These are phyloP conservation scores for Phragmites australis DNA, from an alignment of 176 grass and related monocot genomes.

Conservation along the genomic window DNA sequence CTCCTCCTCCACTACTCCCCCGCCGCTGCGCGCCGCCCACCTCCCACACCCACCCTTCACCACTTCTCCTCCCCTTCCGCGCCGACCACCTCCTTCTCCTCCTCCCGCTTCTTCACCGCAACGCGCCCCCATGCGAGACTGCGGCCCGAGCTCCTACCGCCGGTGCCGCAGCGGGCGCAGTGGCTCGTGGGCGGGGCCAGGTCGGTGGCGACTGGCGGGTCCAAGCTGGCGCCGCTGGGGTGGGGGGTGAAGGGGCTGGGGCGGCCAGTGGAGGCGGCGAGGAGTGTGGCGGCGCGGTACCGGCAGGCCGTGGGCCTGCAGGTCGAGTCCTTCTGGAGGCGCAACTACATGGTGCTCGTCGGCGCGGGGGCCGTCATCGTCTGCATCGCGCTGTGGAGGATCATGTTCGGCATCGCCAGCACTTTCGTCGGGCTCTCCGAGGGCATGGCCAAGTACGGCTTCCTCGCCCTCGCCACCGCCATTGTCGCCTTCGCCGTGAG, in stretches of 20 bases:
- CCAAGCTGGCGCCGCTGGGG: constrained; percentile 52
- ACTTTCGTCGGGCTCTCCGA: constrained; percentile 92
- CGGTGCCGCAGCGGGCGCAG: background rate
- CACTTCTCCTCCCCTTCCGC: background rate
- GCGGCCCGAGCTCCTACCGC: background rate
- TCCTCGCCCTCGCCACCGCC: constrained; percentile 86
- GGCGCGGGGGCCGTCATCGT: constrained; percentile 58
- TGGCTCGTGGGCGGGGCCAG: constrained; percentile 33
- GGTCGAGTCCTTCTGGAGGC: constrained; percentile 88
- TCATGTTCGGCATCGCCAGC: constrained; percentile 90
- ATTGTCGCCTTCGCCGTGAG: constrained; percentile 88
- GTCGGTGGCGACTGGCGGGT: constrained; percentile 10
- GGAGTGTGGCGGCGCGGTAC: constrained; percentile 55
- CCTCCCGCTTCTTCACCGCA: constrained; percentile 43
- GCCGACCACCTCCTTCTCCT: background rate
- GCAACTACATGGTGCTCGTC: constrained; percentile 75
- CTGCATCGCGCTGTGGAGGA: constrained; percentile 83
- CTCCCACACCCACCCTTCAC: background rate
- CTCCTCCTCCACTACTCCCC: constrained; percentile 45
- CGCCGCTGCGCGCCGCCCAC: background rate
- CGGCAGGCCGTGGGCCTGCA: constrained; percentile 68
- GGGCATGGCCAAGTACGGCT: constrained; percentile 97
- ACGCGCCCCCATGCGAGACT: constrained; percentile 11
- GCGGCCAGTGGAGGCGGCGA: constrained; percentile 54
- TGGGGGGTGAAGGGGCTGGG: constrained; percentile 66